A percentile compares a stretch with the other conserved stretches of the same genome.
phyloP scores from a whole-genome alignment of 2,329 filamentous ascomycete genomes.

The Phoma sp. region DNA sequence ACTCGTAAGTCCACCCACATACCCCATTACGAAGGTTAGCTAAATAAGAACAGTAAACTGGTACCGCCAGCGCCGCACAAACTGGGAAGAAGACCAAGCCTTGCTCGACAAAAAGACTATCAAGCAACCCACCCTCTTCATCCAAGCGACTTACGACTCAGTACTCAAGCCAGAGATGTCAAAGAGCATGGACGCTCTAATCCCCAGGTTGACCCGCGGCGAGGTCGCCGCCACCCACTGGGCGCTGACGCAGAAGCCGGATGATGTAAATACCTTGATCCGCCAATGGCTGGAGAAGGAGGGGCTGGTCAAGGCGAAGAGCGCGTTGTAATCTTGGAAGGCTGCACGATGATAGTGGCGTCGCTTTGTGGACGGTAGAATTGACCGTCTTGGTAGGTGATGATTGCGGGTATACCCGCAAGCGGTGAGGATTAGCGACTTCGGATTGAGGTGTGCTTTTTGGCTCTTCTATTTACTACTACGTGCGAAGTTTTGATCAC shows the following conservation, averaged over 20 bases:
- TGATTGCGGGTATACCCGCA: background rate
- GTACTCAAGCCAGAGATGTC: conserved; percentile 78
- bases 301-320: conserved; percentile 53
- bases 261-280: conserved; percentile 73
- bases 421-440: background rate
- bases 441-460: background rate
- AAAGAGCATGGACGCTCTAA: conserved; percentile 71
- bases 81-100: conserved; percentile 75
- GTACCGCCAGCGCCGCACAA: conserved; percentile 79
- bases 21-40: background rate
- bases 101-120: conserved; percentile 44
- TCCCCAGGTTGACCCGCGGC: conserved; percentile 69
- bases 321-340: conserved; percentile 50
- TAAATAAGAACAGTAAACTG: conserved; percentile 71
- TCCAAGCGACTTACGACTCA: conserved; percentile 73
- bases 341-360: background rate
- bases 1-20: conserved; percentile 60
- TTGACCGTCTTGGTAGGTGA: background rate
- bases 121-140: conserved; percentile 69
- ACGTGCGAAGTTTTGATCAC: background rate
- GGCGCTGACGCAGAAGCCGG: conserved; percentile 78
- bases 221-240: conserved; percentile 80
- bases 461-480: background rate
- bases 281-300: conserved; percentile 70
- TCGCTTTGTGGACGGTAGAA: background rate